phyloP scores from a whole-genome alignment of 176 grass and related monocot species.

The Oryza nivara region DNA sequence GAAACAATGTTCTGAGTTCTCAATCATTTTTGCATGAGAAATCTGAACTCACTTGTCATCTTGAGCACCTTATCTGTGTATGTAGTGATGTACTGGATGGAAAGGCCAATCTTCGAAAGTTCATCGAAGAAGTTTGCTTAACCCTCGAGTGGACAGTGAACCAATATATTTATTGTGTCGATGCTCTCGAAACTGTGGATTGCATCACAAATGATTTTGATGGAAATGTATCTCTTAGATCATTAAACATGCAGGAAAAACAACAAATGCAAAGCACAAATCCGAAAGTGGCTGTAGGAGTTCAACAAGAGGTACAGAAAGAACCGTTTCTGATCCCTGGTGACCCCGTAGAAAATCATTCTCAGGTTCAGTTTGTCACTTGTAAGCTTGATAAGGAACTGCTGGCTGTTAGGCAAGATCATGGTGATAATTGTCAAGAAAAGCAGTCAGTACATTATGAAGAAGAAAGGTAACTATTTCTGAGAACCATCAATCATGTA shows the following conservation, averaged over 20 bases:
- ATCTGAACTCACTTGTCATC: conserved; percentile 44
- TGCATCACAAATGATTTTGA: conserved; percentile 31
- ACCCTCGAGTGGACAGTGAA: conserved; percentile 53
- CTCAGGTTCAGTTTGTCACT: conserved; percentile 21
- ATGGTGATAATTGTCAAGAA: conserved; percentile 30
- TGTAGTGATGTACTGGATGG: conserved; percentile 50
- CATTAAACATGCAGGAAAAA: conserved; percentile 29
- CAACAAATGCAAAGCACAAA: conserved; percentile 3
- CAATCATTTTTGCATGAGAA: conserved; percentile 30
- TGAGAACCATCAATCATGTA: neutral
- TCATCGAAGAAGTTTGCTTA: conserved; percentile 42
- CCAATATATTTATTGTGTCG: conserved; percentile 42
- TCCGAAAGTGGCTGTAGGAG: conserved; percentile 3
- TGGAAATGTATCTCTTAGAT: conserved; percentile 39
- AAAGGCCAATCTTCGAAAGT: conserved; percentile 46
- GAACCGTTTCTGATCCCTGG: neutral
- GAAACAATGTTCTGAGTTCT: conserved; percentile 35
- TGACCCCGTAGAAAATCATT: neutral
- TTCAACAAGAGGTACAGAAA: conserved; percentile 4
- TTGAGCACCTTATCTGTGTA: conserved; percentile 45
- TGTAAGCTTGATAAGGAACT: conserved; percentile 27
- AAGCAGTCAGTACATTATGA: conserved; percentile 25
- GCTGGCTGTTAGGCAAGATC: neutral
- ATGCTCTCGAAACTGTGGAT: conserved; percentile 38
- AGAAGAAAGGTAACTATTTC: conserved; percentile 40